Base-by-base conservation (phyloP, 257 asterid genomes). In the Fraxinus americana region DNA sequence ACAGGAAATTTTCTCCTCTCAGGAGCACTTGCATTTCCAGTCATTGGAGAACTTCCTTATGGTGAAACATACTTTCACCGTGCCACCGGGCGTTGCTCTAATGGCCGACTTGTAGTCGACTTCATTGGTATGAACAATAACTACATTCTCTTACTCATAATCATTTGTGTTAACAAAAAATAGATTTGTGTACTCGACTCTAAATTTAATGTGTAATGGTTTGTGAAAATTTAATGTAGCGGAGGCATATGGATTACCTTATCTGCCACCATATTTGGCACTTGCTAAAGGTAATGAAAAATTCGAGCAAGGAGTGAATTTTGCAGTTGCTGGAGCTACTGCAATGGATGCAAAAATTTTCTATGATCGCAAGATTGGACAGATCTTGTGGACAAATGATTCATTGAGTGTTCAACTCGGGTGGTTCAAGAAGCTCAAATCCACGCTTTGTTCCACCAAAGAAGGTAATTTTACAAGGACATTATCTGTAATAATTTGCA, bases 311-410 rank as follows among this genome's bases (percentile, higher is more conserved):
- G 98, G 97, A 34, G 92, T 90, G 68, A 93, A 93, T 66, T 93
- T 93, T 75, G 98, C 98, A 0, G 92, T 88, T 0, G 95, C 97
- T 17, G 98, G 98, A 54, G 96, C 98, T 11, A 93, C 98, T 21
- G 96, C 97, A 32, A 39, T 91, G 0, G 92, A 92, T 68, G 59
- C 96, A 4, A 81, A 89, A 70, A 85, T 90, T 82, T 92, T 93
- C 73, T 86, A 89, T 38, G 90, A 87, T 43, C 88, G 76, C 2
- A 86, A 87, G 13, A 34, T 92, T 13, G 96, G 93, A 12, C 72
- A 27, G 0, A 39, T 88, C n/a, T 34, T 90, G 21, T 90, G 95
- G 98, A 87, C 98, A 7, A 93, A 90, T 61, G 85, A 80, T 73
- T 77, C 97, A 0, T 81, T 93, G 70, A 82, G 74, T 71, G 89